A percentile compares a stretch with the other conserved stretches of the same genome.
Conservation (phyloP, 2,329 filamentous ascomycete species). For the Paraphaeosphaeria sporulosa region DNA sequence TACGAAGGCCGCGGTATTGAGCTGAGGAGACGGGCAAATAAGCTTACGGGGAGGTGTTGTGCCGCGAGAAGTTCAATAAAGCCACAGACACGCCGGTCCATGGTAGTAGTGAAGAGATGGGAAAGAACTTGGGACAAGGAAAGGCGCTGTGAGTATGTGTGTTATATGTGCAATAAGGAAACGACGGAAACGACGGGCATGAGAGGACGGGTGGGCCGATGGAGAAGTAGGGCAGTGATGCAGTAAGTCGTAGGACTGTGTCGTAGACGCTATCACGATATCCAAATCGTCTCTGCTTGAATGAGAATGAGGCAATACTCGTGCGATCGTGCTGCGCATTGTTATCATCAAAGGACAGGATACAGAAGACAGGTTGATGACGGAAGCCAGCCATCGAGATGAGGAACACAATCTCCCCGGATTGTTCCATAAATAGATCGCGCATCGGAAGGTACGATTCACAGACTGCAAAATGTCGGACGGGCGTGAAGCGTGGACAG, state of each 20-base stretch:
- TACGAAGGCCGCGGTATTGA: slow-evolving; percentile 1
- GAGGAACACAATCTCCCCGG: not conserved
- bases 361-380: not conserved
- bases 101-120: too few species aligned
- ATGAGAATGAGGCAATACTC: too few species aligned
- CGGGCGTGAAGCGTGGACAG: too few species aligned
- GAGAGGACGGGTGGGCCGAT: too few species aligned
- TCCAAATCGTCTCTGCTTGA: too few species aligned
- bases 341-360: not conserved
- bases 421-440: not conserved
- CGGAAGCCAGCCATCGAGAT: too few species aligned
- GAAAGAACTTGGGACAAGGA: not conserved
- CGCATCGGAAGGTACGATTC: too few species aligned
- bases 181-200: too few species aligned
- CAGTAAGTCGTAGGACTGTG: not conserved
- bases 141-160: not conserved
- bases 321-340: too few species aligned
- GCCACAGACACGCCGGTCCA: not conserved
- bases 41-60: slow-evolving; percentile 1
- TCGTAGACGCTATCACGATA: not conserved
- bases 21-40: not conserved
- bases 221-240: too few species aligned
- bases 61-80: slow-evolving; percentile 1
- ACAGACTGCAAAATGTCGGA: not conserved
- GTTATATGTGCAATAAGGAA: too few species aligned